These are phyloP conservation scores for Patellaria atrata DNA, from an alignment of 495 filamentous ascomycete genomes.

Conservation along the genomic window DNA sequence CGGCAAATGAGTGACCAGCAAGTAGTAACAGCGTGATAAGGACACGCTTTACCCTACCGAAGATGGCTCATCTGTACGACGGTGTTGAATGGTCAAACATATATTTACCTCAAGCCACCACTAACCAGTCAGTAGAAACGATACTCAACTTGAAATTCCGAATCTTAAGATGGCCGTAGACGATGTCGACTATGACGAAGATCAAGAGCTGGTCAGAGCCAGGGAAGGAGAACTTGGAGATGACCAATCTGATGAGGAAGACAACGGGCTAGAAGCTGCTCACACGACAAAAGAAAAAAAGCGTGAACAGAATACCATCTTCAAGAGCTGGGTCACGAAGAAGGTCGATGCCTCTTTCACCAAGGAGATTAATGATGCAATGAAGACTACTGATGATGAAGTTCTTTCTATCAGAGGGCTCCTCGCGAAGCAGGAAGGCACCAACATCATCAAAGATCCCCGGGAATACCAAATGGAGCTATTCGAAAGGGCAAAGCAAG, in stretches of 20 bases:
- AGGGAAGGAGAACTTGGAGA: no score
- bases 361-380: constrained; percentile 22
- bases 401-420: constrained; percentile 29
- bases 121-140: no score
- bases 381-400: constrained; percentile 26
- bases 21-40: no score
- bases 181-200: no score
- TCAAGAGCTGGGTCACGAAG: constrained; percentile 30
- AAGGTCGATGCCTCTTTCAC: constrained; percentile 26
- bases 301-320: constrained; percentile 19
- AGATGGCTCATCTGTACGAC: no score
- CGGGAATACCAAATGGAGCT: constrained; percentile 88
- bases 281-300: constrained; percentile 1
- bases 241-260: constrained; percentile 1
- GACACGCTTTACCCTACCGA: no score
- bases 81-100: no score
- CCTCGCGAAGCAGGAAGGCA: constrained; percentile 25
- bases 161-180: no score
- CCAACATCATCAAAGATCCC: constrained; percentile 52
- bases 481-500: constrained; percentile 71
- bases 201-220: no score
- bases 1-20: no score
- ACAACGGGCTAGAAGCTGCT: constrained; percentile 5
- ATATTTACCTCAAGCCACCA: no score
- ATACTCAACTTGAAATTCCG: no score